Base-by-base conservation (phyloP, 768 basidiomycete genomes). In the Cystofilobasidium bisporidii region DNA sequence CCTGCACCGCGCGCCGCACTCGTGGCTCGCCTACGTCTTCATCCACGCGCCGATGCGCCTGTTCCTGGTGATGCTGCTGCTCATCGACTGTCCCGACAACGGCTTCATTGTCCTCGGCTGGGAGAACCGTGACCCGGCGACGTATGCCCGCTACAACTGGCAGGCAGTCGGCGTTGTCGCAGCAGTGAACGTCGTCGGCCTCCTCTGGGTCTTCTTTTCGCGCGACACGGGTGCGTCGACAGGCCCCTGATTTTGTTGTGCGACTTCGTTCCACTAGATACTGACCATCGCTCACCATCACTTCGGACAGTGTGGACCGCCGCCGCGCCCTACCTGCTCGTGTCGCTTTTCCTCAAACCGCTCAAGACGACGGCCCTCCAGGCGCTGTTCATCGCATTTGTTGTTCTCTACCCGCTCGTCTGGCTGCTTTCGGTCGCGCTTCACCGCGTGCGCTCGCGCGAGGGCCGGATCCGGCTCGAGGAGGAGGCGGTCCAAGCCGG, bases 1-100 rank as follows among this genome's bases (percentile, higher is more conserved):
- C 78, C 77, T n/a, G 69, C 75, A 45, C 30, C 22, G 22, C 2
- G 48, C 59, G 24, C 18, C 56, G 1, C 65, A 47, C 26, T 41
- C 59, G 20, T 58, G 57, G 32, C 45, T 63, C 32, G 90, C 92
- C 75, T 84, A 83, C 40, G 81, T 85, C 0, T 85, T 93, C 71
- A 88, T 96, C 65, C 92, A 96, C 72, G 87, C 88, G 0, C 93
- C 93, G 0, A 79, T 94, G 63, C 81, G 88, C 3, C 85, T 90
- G 68, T 87, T 87, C 73, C 73, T 80, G 64, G 78, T 87, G 41
- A 77, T 87, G 66, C 85, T 89, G 69, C 72, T 84, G 83, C 58
- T 87, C 80, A 83, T 88, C 65, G 78, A 84, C 69, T 76, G 79
- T 71, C 72, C 79, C 28, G 83, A 84, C 70, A 82, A 81, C 47